phyloP scores from a whole-genome alignment of 192 early-diverging fungal species.

The Phlyctochytrium planicorne region DNA sequence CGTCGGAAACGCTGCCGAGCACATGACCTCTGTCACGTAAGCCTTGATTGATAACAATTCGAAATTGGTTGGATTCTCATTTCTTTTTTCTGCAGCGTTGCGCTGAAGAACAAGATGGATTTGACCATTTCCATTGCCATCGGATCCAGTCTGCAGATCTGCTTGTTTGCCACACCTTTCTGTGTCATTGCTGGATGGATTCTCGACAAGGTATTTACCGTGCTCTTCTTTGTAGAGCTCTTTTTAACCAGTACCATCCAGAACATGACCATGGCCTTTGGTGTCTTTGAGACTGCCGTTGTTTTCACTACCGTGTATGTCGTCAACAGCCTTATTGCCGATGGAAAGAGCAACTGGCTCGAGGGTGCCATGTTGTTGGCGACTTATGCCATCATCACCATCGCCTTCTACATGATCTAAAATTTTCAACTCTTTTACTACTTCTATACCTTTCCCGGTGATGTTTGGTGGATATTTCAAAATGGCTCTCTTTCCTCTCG shows the following conservation, averaged over 20 bases:
- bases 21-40: slow-evolving; percentile 55
- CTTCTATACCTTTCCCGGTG: not conserved
- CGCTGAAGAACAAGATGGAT: slow-evolving; percentile 91
- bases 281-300: slow-evolving; percentile 76
- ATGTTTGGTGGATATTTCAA: not conserved
- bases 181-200: not conserved
- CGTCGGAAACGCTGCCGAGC: slow-evolving; percentile 89
- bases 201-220: slow-evolving; percentile 11
- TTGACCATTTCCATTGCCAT: slow-evolving; percentile 84
- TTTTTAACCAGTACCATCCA: too few relatives aligned
- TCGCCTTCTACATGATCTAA: slow-evolving; percentile 70
- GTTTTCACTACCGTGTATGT: slow-evolving; percentile 66
- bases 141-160: slow-evolving; percentile 89
- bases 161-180: slow-evolving; percentile 69
- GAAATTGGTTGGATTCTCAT: too few relatives aligned
- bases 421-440: not conserved
- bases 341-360: slow-evolving; percentile 91
- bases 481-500: not conserved
- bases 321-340: slow-evolving; percentile 53
- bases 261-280: slow-evolving; percentile 75
- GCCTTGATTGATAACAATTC: too few relatives aligned
- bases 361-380: slow-evolving; percentile 82
- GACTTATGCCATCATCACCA: slow-evolving; percentile 79
- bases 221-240: slow-evolving; percentile 20
- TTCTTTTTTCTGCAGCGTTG: slow-evolving; percentile 57